Percentiles rank a stretch among this genome's conserved stretches.
Conservation (phyloP, 371 early-diverging fungal genomes). For the Mucor sp. region DNA sequence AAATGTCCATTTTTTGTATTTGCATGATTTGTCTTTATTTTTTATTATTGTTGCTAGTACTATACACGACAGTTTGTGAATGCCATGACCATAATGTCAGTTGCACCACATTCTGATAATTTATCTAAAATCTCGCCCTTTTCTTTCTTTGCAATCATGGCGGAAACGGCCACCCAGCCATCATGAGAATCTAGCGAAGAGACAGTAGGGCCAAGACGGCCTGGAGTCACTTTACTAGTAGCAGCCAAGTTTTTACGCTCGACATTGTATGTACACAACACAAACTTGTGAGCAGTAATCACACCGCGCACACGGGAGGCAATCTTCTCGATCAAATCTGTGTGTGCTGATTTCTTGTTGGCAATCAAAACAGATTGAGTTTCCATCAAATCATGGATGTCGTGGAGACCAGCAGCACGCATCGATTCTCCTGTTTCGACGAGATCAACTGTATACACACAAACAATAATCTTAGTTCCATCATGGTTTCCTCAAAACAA, state of each 20-base stretch:
- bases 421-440: constrained; percentile 97
- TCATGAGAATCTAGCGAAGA: constrained; percentile 80
- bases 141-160: constrained; percentile 82
- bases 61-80: constrained; percentile 82
- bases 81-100: constrained; percentile 86
- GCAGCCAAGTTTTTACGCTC: constrained; percentile 57
- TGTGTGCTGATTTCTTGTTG: constrained; percentile 62
- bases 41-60: neutral
- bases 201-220: constrained; percentile 91
- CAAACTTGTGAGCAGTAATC: constrained; percentile 84
- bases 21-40: neutral
- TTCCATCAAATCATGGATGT: constrained; percentile 76
- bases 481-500: no score
- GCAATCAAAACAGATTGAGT: constrained; percentile 90
- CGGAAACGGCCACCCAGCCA: constrained; percentile 87
- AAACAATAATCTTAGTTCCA: neutral
- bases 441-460: constrained; percentile 8
- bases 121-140: constrained; percentile 89
- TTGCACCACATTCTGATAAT: constrained; percentile 88
- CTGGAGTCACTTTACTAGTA: constrained; percentile 85
- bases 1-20: neutral
- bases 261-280: constrained; percentile 91
- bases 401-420: constrained; percentile 95
- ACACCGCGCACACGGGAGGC: constrained; percentile 88
- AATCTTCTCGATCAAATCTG: constrained; percentile 74